phyloP scores from a whole-genome alignment of 352 stramenopile species.

The Globisporangium nodosum region DNA sequence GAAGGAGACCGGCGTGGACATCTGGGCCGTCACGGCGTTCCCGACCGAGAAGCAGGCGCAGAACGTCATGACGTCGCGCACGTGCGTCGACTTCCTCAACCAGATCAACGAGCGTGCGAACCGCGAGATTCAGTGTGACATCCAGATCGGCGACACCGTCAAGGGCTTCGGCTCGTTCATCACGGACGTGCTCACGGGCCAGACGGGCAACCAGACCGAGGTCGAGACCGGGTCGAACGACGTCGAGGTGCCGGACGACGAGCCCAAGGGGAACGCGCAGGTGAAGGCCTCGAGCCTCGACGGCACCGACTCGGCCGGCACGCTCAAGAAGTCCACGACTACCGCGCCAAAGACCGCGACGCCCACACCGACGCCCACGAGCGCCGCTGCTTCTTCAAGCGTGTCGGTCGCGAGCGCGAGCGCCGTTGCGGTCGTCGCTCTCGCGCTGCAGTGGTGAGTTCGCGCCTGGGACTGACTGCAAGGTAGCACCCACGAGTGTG shows the following conservation, averaged over 20 bases:
- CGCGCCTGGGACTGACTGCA: background rate
- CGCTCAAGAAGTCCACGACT: conserved; percentile 4
- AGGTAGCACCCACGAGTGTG: background rate
- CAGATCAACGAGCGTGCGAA: conserved; percentile 63
- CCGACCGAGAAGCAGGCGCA: conserved; percentile 40
- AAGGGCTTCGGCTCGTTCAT: conserved; percentile 37
- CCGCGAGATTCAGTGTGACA: conserved; percentile 42
- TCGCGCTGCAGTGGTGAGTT: conserved; percentile 12
- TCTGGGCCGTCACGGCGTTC: conserved; percentile 32
- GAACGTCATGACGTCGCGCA: conserved; percentile 34
- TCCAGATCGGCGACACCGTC: conserved; percentile 28
- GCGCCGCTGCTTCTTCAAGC: conserved; percentile 1
- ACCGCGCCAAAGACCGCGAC: conserved; percentile 2
- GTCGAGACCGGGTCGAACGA: conserved; percentile 15
- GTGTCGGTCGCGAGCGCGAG: conserved; percentile 4
- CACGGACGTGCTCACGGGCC: conserved; percentile 39
- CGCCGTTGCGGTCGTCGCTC: background rate
- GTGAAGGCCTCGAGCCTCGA: conserved; percentile 9
- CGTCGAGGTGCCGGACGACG: conserved; percentile 5
- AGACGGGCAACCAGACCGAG: conserved; percentile 61
- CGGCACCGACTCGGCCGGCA: background rate
- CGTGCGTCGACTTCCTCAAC: conserved; percentile 66
- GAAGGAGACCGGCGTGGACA: conserved; percentile 39
- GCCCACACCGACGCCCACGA: conserved; percentile 7
- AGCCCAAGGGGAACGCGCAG: background rate